A percentile compares a stretch with the other conserved stretches of the same genome.
Conservation (phyloP, 1,284 basidiomycete species). For the Takashimella koratensis region DNA sequence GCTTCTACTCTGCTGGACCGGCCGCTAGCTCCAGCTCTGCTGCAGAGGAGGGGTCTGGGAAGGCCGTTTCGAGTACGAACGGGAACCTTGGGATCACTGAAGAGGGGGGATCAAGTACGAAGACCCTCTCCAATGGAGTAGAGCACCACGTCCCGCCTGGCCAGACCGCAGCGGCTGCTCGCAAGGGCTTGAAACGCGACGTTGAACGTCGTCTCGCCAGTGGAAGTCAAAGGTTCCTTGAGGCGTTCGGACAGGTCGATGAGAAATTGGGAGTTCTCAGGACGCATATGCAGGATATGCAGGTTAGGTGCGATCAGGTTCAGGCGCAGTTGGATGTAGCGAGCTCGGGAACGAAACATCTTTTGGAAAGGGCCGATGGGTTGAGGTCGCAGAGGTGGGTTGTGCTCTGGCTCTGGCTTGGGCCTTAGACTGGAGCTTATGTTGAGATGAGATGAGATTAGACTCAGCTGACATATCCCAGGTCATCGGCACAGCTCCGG, state of each 20-base stretch:
- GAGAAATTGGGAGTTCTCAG: conserved; percentile 78
- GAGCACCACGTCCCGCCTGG: conserved; percentile 33
- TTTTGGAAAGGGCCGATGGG: conserved; percentile 83
- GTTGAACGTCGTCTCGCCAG: conserved; percentile 75
- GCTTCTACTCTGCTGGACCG: conserved; percentile 66
- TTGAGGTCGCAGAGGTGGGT: conserved; percentile 72
- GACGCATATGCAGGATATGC: conserved; percentile 71
- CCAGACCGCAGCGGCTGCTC: conserved; percentile 56
- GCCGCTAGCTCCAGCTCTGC: conserved; percentile 2
- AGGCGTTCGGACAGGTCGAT: conserved; percentile 80
- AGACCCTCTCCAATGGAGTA: conserved; percentile 6
- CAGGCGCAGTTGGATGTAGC: conserved; percentile 72
- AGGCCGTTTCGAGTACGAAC: conserved; percentile 19
- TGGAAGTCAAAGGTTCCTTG: conserved; percentile 74
- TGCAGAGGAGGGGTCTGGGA: not conserved
- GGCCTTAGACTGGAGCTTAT: too few relatives aligned
- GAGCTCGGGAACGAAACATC: conserved; percentile 69
- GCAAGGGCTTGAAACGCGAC: conserved; percentile 75
- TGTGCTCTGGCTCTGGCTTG: too few relatives aligned
- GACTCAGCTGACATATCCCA: conserved; percentile 38
- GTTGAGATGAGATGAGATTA: too few relatives aligned
- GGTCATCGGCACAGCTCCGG: conserved; percentile 53
- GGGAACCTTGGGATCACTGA: conserved; percentile 46
- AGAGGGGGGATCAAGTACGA: not conserved
- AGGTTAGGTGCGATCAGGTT: conserved; percentile 72